Percentiles rank a stretch among this genome's conserved stretches.
phyloP scores from a whole-genome alignment of 768 basidiomycete species.

The Gautieria morchelliformis region DNA sequence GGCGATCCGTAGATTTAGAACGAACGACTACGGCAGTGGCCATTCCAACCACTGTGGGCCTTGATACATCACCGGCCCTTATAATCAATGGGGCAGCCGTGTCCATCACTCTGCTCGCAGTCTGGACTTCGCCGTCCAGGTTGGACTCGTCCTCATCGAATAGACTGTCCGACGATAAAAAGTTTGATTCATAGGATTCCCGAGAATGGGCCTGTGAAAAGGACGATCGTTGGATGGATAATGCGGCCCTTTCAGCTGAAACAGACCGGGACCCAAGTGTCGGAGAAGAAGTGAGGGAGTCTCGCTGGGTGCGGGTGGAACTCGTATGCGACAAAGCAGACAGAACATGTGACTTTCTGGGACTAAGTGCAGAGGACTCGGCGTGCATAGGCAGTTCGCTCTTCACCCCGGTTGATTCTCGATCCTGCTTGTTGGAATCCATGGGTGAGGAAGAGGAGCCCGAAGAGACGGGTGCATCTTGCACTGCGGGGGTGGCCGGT shows the following conservation, averaged over 20 bases:
- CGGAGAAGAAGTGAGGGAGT: not conserved
- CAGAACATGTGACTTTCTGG: not conserved
- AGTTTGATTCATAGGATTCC: not conserved
- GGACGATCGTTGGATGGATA: not conserved
- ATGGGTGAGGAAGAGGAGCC: no score
- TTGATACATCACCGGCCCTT: not conserved
- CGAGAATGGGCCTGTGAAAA: not conserved
- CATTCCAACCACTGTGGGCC: not conserved
- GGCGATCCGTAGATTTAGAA: not conserved
- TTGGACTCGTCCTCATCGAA: not conserved
- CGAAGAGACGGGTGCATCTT: no score
- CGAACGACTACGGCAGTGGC: not conserved
- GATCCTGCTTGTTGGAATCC: no score
- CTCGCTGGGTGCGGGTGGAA: constrained; percentile 3
- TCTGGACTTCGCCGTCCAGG: not conserved
- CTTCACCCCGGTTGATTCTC: not conserved
- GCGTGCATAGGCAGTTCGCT: not conserved
- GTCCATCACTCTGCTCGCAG: not conserved
- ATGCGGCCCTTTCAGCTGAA: not conserved
- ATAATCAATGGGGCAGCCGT: not conserved
- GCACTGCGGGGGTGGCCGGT: no score
- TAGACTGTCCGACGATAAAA: not conserved
- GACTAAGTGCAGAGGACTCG: not conserved
- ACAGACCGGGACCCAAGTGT: not conserved
- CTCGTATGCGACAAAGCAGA: constrained; percentile 1